Evolutionary conservation across 371 early-diverging fungal species (phyloP), one percentile per base, ranked within the genome.

Genomic region (Mucor piriformis): DNA sequence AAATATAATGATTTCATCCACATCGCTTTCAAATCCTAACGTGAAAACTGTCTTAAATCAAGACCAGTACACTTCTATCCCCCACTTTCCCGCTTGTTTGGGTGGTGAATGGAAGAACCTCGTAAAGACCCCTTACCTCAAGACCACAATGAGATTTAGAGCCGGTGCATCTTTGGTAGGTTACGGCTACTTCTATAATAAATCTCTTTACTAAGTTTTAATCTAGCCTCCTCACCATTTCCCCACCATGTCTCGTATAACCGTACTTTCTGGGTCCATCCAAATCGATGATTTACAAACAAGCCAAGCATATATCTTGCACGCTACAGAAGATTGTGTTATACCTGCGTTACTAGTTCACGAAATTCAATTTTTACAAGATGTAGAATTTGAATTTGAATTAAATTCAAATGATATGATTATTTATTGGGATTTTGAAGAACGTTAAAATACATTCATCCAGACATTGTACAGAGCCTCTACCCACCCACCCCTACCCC

Each of bases 371-470:
- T 72, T 67, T 23, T 44, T 68, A 15, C 50, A 67, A 58, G 65
- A 72, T 25, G 62, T 61, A 10, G 62, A 67, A 52, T 67, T 72
- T 37, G 67, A 67, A 51, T 67, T 72, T 46, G 61, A 63, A 54
- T 61, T 67, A 50, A 61, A 64, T 42, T 58, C 55, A 6, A 53
- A 63, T 27, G 72, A 72, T 24, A 57, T 64, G 68, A 53, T 61
- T 21, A 61, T 72, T 33, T 72, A 61, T 56, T 72, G 72, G 72
- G 72, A 72, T 50, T 57, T 72, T 40, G 72, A 72, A 61, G 72
- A 72, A 50, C 68, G 68, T 55, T 72, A 64, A 53, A 12, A 35
- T n/a, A 27, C 25, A 15, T 29, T 13, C 6, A 49, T 16, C 27
- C n/a, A n/a, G 6, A 2, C 33, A 21, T 20, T 46, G 46, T 46